Base-by-base conservation (phyloP, 2,329 filamentous ascomycete genomes). In the Achaetomium macrosporum region DNA sequence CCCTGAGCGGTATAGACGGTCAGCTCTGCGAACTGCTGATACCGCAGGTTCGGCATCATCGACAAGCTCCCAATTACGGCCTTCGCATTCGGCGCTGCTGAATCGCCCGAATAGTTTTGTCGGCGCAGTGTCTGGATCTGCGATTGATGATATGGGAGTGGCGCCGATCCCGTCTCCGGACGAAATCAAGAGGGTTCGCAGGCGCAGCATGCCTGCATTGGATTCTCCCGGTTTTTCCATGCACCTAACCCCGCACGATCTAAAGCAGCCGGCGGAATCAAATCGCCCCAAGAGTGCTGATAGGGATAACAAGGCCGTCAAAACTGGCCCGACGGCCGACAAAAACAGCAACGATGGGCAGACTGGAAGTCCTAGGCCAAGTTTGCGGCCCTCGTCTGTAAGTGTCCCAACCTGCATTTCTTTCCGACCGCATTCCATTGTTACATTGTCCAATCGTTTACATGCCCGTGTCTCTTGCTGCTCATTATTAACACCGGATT, bases 1-100 rank as follows among this genome's bases (percentile, higher is more conserved):
- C 1, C 88, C 89, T 1, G 90, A 96, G 67, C 83, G 92, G 54
- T 96, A 96, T 67, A 81, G 90, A 62, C 85, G 90, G 47, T 69
- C 77, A 55, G 76, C 76, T 51, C 75, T 78, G 53, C 79, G 80
- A 59, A 75, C 80, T 55, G 70, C 73, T 15, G 82, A 83, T 59
- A 77, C 72, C 58, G 60, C 66, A n/a, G 56, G 62, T 10, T 9
- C 29, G 6, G 15, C 51, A 15, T 6, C 33, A 40, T n/a, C 41
- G 8, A 4, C 17, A 1, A n/a, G 73, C 19, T 63, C 75, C 45
- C 67, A 71, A 47, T 63, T 65, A 55, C 69, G 64, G 59, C 68
- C 59, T 52, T 65, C 63, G 13, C 61, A 64, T 30, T 57, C 68
- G 9, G 66, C 71, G 1, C 61, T 72, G 61, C 63, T 72, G 46